Conservation (phyloP, 2,329 filamentous ascomycete species). For the Fusarium metavorans region DNA sequence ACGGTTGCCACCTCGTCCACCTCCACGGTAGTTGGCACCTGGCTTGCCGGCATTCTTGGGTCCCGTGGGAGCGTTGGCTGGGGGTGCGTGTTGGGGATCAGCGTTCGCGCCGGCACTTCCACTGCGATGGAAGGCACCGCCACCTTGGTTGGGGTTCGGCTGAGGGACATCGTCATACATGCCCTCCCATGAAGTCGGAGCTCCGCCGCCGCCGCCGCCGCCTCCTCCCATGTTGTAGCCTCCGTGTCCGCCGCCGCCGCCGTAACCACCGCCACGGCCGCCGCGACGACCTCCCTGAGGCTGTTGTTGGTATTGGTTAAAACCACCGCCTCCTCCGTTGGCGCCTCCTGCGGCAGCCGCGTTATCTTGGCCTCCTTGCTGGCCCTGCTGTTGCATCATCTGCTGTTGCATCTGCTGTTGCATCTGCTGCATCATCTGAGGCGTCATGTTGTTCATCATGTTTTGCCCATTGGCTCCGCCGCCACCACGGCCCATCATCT, state of each 20-base stretch:
- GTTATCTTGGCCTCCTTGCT: slow-evolving; percentile 46
- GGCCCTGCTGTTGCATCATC: slow-evolving; percentile 56
- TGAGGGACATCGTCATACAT: slow-evolving; percentile 98
- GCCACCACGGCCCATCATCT: slow-evolving; percentile 62
- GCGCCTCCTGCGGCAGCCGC: slow-evolving; percentile 31
- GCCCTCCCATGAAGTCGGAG: slow-evolving; percentile 92
- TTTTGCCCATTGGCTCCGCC: slow-evolving; percentile 51
- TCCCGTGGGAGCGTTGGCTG: slow-evolving; percentile 82
- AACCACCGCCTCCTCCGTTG: slow-evolving; percentile 45
- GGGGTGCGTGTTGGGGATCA: slow-evolving; percentile 60
- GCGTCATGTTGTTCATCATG: slow-evolving; percentile 59
- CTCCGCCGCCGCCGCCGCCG: slow-evolving; percentile 61
- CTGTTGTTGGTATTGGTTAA: slow-evolving; percentile 60
- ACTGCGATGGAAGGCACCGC: slow-evolving; percentile 55
- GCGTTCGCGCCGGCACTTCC: slow-evolving; percentile 57
- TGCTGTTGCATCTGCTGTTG: slow-evolving; percentile 62
- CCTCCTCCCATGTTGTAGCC: slow-evolving; percentile 51
- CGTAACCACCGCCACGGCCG: slow-evolving; percentile 48
- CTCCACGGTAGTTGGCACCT: slow-evolving; percentile 92
- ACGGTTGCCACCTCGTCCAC: slow-evolving; percentile 79
- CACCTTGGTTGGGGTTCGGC: slow-evolving; percentile 69
- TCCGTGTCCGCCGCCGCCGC: slow-evolving; percentile 45
- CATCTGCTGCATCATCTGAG: slow-evolving; percentile 72
- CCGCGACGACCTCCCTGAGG: slow-evolving; percentile 48
- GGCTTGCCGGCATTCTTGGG: slow-evolving; percentile 95